Percentiles rank a stretch among this genome's conserved stretches.
phyloP scores from a whole-genome alignment of 768 basidiomycete genomes.

The Lactifluus subvellereus region DNA sequence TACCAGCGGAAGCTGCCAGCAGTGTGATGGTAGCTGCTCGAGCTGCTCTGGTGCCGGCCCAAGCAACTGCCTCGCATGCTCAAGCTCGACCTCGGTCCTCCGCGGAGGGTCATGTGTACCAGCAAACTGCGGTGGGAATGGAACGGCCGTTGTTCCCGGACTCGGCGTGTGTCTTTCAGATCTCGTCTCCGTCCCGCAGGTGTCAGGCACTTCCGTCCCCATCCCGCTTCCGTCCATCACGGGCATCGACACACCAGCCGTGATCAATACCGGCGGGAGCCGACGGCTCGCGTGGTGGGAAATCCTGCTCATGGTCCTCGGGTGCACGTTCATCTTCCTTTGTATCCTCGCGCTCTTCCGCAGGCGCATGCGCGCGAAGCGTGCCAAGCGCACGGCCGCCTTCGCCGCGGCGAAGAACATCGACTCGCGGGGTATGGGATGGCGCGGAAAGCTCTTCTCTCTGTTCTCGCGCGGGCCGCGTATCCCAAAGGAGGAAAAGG shows the following conservation, averaged over 20 bases:
- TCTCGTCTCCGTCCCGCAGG: constrained; percentile 48
- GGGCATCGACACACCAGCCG: constrained; percentile 51
- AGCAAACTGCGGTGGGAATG: constrained; percentile 49
- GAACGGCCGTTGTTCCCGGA: constrained; percentile 53
- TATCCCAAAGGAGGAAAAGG: constrained; percentile 17
- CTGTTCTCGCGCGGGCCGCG: constrained; percentile 45
- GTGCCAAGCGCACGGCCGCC: constrained; percentile 56
- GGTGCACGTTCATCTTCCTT: constrained; percentile 73
- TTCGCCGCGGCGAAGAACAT: constrained; percentile 60
- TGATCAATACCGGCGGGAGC: constrained; percentile 19
- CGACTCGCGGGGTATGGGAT: constrained; percentile 38
- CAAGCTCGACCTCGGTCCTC: constrained; percentile 56
- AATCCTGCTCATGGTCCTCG: constrained; percentile 76
- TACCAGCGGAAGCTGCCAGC: constrained; percentile 54
- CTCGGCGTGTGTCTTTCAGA: constrained; percentile 79
- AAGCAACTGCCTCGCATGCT: constrained; percentile 67
- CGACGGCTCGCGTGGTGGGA: constrained; percentile 70
- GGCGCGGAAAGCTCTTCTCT: constrained; percentile 49
- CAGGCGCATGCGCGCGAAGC: constrained; percentile 59
- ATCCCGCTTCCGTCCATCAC: constrained; percentile 50
- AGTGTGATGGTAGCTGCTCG: constrained; percentile 72
- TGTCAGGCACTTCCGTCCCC: constrained; percentile 38
- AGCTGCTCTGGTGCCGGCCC: constrained; percentile 69
- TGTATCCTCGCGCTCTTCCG: constrained; percentile 64
- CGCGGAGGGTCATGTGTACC: constrained; percentile 57